These are phyloP conservation scores for Ogataea chonburiensis DNA, from an alignment of 805 yeast species.

Conservation along the genomic window DNA sequence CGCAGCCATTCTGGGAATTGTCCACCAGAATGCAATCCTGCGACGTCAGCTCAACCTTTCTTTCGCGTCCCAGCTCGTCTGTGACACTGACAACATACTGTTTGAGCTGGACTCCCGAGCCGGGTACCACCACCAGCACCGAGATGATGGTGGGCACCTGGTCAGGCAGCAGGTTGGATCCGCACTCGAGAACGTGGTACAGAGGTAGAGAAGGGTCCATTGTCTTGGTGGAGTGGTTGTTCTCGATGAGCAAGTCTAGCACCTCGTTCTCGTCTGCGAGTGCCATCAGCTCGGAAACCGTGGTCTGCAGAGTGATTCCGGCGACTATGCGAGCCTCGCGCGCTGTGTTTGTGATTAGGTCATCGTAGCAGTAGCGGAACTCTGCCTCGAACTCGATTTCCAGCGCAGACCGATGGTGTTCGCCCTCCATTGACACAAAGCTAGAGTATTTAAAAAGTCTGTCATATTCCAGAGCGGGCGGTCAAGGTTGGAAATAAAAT, in stretches of 20 bases:
- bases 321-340: slow-evolving; percentile 3
- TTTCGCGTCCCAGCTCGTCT: slow-evolving; percentile 14
- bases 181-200: slow-evolving; percentile 19
- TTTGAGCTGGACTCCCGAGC: slow-evolving; percentile 7
- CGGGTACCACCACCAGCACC: slow-evolving; percentile 11
- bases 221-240: slow-evolving; percentile 16
- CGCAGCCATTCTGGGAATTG: slow-evolving; percentile 24
- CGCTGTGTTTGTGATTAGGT: slow-evolving; percentile 1
- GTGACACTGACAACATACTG: slow-evolving; percentile 30
- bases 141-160: slow-evolving; percentile 23
- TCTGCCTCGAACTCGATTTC: slow-evolving; percentile 20
- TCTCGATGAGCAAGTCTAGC: slow-evolving; percentile 18
- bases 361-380: slow-evolving; percentile 11
- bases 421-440: slow-evolving; percentile 5
- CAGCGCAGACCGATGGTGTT: slow-evolving; percentile 10
- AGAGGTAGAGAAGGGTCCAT: slow-evolving; percentile 17
- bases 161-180: slow-evolving; percentile 14
- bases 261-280: slow-evolving; percentile 9
- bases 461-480: slow-evolving; percentile 5
- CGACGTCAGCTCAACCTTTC: slow-evolving; percentile 30
- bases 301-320: slow-evolving; percentile 19
- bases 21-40: slow-evolving; percentile 45
- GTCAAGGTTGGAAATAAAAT: slow-evolving; percentile 7
- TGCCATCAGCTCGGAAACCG: slow-evolving; percentile 17
- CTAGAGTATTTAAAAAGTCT: background rate